Conservation (phyloP, 1,284 basidiomycete species). For the Naganishia liquefaciens region DNA sequence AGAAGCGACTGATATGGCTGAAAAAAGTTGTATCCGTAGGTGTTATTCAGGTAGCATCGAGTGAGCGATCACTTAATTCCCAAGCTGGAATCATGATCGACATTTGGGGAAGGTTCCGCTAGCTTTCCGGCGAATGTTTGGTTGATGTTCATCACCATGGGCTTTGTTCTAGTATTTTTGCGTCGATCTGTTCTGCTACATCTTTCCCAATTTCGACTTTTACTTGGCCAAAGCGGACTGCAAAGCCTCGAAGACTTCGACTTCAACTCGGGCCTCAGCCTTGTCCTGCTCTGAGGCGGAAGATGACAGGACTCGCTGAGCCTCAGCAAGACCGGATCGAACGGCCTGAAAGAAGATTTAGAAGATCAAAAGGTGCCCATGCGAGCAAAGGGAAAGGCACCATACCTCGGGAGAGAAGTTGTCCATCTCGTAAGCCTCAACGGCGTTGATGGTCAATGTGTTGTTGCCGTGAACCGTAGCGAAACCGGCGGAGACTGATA, state of each 20-base stretch:
- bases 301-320: constrained; percentile 75
- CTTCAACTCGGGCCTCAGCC: constrained; percentile 90
- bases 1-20: neutral
- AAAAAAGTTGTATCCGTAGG: neutral
- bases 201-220: constrained; percentile 18
- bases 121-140: neutral
- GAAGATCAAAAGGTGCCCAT: neutral
- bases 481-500: constrained; percentile 95
- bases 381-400: neutral
- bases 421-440: constrained; percentile 93
- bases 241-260: constrained; percentile 92
- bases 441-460: constrained; percentile 91
- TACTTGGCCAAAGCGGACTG: constrained; percentile 68
- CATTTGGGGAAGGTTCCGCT: neutral
- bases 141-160: constrained; percentile 11
- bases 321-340: constrained; percentile 85
- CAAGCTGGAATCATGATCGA: neutral
- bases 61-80: neutral
- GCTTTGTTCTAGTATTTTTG: constrained; percentile 16
- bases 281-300: constrained; percentile 90
- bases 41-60: neutral
- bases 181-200: constrained; percentile 21
- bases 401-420: constrained; percentile 59
- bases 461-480: constrained; percentile 98
- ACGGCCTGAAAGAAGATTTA: constrained; percentile 67